Percentiles rank a stretch among this genome's conserved stretches.
These are phyloP conservation scores for Blastobotrys indianensis DNA, from an alignment of 1,139 yeast genomes.

Conservation along the genomic window DNA sequence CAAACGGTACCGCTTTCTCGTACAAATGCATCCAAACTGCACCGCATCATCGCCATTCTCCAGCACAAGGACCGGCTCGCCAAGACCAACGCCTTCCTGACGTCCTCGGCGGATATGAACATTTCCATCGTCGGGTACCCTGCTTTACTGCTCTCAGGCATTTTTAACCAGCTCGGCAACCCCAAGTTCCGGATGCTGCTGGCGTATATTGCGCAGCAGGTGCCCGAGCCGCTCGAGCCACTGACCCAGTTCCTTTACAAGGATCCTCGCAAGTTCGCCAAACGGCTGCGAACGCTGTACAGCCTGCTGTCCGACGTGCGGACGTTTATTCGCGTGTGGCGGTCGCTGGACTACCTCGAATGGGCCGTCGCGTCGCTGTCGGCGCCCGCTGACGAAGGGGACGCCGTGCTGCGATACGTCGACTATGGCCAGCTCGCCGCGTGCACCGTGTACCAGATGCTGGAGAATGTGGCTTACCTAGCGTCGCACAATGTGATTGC, in stretches of 20 bases:
- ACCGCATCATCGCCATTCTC: constrained; percentile 4
- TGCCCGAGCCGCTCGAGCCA: constrained; percentile 8
- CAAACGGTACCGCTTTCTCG: no score
- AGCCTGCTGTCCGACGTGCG: constrained; percentile 36
- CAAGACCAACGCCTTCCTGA: constrained; percentile 10
- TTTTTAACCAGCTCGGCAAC: constrained; percentile 17
- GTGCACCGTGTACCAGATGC: constrained; percentile 36
- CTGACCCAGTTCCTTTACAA: background rate
- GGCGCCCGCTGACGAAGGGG: constrained; percentile 17
- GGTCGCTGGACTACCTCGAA: constrained; percentile 32
- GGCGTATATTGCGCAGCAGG: constrained; percentile 2
- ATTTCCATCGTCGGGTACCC: constrained; percentile 28
- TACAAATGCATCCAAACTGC: constrained; percentile 2
- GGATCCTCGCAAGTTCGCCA: constrained; percentile 15
- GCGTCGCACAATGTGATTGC: constrained; percentile 35
- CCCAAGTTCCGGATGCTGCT: constrained; percentile 12
- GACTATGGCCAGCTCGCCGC: constrained; percentile 34
- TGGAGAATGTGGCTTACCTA: constrained; percentile 39
- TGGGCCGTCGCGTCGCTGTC: constrained; percentile 33
- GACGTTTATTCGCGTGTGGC: constrained; percentile 37
- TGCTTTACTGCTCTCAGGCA: constrained; percentile 25
- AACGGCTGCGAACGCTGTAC: constrained; percentile 27
- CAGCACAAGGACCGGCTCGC: constrained; percentile 8
- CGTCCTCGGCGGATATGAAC: constrained; percentile 15
- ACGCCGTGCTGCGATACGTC: constrained; percentile 14